Evolutionary conservation across 2,329 filamentous ascomycete species (phyloP).

Genomic region (Phoma sp.): DNA sequence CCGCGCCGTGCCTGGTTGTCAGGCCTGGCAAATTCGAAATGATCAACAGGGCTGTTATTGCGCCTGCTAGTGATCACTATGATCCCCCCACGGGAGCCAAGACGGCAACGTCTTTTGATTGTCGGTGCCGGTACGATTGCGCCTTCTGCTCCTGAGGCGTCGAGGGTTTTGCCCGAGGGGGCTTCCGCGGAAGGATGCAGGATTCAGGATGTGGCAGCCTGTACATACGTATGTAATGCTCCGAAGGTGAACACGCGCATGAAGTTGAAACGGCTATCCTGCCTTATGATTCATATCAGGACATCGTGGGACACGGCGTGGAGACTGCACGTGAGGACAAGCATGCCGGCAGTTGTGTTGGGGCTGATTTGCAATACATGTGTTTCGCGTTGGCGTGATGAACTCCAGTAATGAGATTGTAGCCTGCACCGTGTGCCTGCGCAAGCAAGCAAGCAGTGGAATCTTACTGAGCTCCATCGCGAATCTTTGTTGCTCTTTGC

Average conservation of each 20-base stretch:
- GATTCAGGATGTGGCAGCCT: neutral
- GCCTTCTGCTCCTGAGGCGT: neutral
- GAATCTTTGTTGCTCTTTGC: neutral
- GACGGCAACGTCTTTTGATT: neutral
- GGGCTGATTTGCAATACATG: neutral
- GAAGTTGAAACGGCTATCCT: slow-evolving; percentile 8
- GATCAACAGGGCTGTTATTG: neutral
- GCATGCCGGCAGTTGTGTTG: slow-evolving; percentile 2
- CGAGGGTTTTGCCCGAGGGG: neutral
- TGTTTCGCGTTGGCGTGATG: neutral
- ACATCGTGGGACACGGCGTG: slow-evolving; percentile 4
- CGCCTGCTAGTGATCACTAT: neutral
- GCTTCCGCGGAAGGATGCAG: slow-evolving; percentile 2
- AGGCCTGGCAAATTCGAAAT: neutral
- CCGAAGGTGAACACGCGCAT: neutral
- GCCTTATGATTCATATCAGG: neutral
- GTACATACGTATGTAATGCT: too few relatives aligned
- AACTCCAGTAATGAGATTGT: neutral
- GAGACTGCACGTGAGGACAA: neutral
- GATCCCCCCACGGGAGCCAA: neutral
- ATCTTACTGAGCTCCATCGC: too few relatives aligned
- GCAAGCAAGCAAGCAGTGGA: too few relatives aligned
- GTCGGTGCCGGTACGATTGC: neutral
- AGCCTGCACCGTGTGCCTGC: neutral
- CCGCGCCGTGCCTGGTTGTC: neutral